Percentiles rank a stretch among this genome's conserved stretches.
Evolutionary conservation across 768 basidiomycete genomes (phyloP).

Genomic region (Cystofilobasidium macerans): DNA sequence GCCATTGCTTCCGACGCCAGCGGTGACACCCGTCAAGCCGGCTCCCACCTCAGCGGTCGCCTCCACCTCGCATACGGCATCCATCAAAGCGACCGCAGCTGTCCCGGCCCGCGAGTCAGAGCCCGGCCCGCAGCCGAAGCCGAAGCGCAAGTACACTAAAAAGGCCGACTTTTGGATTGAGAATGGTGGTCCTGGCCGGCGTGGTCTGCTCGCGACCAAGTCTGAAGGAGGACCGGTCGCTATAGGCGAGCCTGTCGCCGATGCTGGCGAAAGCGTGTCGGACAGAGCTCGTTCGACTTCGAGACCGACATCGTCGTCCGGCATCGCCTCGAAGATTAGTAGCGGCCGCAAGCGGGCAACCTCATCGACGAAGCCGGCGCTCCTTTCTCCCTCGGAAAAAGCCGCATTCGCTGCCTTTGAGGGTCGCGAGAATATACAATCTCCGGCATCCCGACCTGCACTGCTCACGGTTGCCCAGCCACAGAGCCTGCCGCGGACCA

Average conservation of each 20-base stretch:
- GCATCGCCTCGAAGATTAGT: too few species aligned
- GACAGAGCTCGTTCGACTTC: too few species aligned
- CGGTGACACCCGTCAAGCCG: too few species aligned
- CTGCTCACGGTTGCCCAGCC: not conserved
- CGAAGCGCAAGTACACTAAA: constrained; percentile 18
- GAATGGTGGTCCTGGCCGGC: constrained; percentile 12
- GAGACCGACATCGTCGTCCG: not conserved
- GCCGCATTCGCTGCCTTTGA: not conserved
- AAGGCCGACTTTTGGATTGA: constrained; percentile 20
- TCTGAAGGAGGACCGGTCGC: not conserved
- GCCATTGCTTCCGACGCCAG: too few species aligned
- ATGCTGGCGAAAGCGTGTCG: not conserved
- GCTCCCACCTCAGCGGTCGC: too few species aligned
- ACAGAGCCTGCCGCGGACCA: constrained; percentile 13
- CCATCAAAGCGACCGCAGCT: not conserved
- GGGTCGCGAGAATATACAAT: too few species aligned
- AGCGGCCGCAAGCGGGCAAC: not conserved
- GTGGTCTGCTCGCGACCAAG: not conserved
- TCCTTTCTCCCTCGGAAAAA: not conserved
- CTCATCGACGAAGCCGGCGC: not conserved
- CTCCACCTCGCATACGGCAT: too few species aligned
- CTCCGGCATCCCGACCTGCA: too few species aligned
- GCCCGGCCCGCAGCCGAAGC: constrained; percentile 8
- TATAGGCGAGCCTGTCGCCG: not conserved
- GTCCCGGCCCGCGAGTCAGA: not conserved